Base-by-base conservation (phyloP, 441 rosid genomes). In the Pelargonium fulgidum region DNA sequence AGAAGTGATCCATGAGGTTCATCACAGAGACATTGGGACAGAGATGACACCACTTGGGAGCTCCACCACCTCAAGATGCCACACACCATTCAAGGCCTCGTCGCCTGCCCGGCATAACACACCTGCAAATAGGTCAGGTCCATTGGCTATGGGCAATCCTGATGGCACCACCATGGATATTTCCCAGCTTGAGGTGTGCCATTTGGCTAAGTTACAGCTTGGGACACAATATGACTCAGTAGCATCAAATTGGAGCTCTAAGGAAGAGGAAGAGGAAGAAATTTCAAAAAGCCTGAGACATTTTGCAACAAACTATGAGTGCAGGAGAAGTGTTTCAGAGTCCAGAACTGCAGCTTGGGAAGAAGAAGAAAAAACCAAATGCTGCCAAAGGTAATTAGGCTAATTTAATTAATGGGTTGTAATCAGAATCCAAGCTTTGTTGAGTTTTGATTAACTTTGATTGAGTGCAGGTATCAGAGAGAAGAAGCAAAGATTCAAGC, bases 21-120 rank as follows among this genome's bases (percentile, higher is more conserved):
- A 79, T 47, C 97, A 85, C 81, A 85, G 86, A 81, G 97, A 93
- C 72, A 70, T 80, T 2, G 96, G 97, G 69, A 93, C 96, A 65
- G 97, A 91, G 79, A 93, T 93, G 99, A 93, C 97, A 47, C 95
- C 99, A 7, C 70, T 88, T 0, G 95, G 92, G 62, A 93, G 97
- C 74, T 84, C 89, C 52, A 82, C 90, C 3, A 81, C 87, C 66
- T 91, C 98, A 39, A 79, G 91, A 77, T 89, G 97, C 75, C 86
- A 85, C 73, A 87, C 95, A 0, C 97, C 97, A 47, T 84, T 82
- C 76, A 83, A 72, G 73, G 78, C 70, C 75, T 78, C 82, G 33
- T 93, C 99, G 1, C 97, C 99, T 41, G 93, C 92, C n/a, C 84
- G 96, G 63, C 93, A 93, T 72, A 93, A 87, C 87, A 93, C 98